phyloP scores from a whole-genome alignment of 345 rosid species.

The Syzygium grande region DNA sequence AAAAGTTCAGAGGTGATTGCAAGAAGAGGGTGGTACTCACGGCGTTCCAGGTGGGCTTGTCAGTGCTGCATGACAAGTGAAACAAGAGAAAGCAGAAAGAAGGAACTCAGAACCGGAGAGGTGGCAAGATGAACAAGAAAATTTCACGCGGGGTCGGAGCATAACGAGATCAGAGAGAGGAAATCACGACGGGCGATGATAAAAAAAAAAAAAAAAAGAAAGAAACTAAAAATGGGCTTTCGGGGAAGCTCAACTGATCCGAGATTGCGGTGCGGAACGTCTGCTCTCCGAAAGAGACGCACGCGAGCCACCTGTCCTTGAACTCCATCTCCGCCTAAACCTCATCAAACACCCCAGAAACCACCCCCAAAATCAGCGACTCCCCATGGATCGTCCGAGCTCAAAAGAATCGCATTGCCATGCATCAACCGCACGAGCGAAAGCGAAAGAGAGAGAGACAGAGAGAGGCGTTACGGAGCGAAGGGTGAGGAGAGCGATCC shows the following conservation, averaged over 20 bases:
- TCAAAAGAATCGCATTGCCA: background rate
- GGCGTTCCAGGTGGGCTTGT: constrained; percentile 78
- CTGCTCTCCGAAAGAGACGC: constrained; percentile 86
- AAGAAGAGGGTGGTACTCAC: constrained; percentile 34
- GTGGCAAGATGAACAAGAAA: background rate
- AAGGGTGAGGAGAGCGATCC: constrained; percentile 82
- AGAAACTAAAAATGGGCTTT: background rate
- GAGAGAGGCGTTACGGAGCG: constrained; percentile 22
- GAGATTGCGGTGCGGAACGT: constrained; percentile 72
- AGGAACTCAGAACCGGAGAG: background rate
- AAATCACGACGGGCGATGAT: background rate
- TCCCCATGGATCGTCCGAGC: background rate
- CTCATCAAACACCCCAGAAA: background rate
- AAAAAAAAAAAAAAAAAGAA: too few species aligned
- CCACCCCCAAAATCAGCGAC: background rate
- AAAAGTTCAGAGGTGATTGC: background rate
- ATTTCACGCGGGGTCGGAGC: background rate
- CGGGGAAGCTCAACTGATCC: constrained; percentile 40
- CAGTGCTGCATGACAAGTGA: constrained; percentile 52
- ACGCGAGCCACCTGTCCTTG: constrained; percentile 84
- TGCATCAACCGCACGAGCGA: background rate
- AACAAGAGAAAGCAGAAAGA: constrained; percentile 3
- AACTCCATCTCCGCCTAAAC: constrained; percentile 71
- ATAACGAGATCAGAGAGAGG: background rate
- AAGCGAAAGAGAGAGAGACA: background rate